Conservation (phyloP, 305 asterid species). For the Solanum chacoense region DNA sequence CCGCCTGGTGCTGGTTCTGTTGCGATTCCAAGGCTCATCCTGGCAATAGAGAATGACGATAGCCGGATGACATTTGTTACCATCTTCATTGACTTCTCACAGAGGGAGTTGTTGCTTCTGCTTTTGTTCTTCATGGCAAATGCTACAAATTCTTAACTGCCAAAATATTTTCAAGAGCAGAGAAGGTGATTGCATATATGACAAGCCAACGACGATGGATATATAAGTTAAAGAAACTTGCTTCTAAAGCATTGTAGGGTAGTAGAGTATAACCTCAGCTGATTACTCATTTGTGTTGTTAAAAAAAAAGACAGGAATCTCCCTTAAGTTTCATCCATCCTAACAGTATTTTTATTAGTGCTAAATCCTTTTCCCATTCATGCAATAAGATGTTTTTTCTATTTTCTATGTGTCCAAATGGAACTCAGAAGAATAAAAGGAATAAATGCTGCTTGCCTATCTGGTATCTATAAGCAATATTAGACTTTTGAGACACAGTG, state of each 20-base stretch:
- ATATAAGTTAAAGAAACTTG: not conserved
- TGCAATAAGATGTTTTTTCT: not conserved
- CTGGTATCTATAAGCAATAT: not conserved
- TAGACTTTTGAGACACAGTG: not conserved
- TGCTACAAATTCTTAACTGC: not conserved
- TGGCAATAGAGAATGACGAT: constrained; percentile 1
- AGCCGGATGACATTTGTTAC: constrained; percentile 3
- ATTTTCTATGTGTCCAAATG: not conserved
- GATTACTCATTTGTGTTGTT: not conserved
- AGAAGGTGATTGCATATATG: not conserved
- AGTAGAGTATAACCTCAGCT: not conserved
- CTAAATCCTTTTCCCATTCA: not conserved
- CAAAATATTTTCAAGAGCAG: not conserved
- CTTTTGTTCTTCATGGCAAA: constrained; percentile 3
- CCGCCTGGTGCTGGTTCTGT: not conserved
- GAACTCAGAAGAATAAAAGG: not conserved
- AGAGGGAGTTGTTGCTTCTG: constrained; percentile 4
- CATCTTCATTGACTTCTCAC: constrained; percentile 5
- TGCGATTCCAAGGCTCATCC: not conserved
- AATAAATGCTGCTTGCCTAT: not conserved
- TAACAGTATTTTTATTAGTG: not conserved
- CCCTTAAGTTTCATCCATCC: not conserved
- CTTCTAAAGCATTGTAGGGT: not conserved
- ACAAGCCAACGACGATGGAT: not conserved
- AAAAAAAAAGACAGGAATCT: not conserved